Evolutionary conservation across 179 eudicot genomes (phyloP).

Genomic region (Camellia oleifera): DNA sequence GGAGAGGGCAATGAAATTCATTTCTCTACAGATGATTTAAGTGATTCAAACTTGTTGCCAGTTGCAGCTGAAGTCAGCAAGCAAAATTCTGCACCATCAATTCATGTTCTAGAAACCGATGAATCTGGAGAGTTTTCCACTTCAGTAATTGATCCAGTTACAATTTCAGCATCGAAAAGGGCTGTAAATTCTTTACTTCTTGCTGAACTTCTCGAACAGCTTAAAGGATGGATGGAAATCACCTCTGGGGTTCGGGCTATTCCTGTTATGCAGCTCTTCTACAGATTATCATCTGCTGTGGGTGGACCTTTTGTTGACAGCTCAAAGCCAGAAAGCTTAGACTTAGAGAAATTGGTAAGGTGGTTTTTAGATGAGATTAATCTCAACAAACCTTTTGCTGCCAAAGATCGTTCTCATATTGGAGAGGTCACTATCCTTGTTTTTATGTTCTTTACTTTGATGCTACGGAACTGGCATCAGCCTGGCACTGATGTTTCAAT

Average conservation of each 20-base stretch:
- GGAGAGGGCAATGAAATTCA: constrained; percentile 88
- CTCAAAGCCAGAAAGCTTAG: constrained; percentile 70
- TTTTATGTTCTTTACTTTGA: constrained; percentile 96
- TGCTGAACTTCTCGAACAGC: constrained; percentile 77
- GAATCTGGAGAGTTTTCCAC: constrained; percentile 79
- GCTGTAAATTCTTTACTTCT: constrained; percentile 91
- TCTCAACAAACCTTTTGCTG: constrained; percentile 66
- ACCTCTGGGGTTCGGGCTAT: constrained; percentile 86
- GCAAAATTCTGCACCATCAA: constrained; percentile 68
- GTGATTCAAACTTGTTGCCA: constrained; percentile 59
- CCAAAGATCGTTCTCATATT: constrained; percentile 65
- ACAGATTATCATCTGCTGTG: constrained; percentile 88
- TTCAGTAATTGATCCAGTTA: constrained; percentile 75
- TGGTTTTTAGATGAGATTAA: constrained; percentile 95
- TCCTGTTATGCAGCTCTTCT: constrained; percentile 97
- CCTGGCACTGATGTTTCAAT: constrained; percentile 79
- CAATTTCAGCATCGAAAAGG: constrained; percentile 95
- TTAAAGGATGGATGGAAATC: constrained; percentile 96
- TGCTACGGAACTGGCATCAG: constrained; percentile 99
- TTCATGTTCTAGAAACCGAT: constrained; percentile 80
- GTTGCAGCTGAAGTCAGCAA: constrained; percentile 46
- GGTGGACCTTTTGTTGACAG: constrained; percentile 97
- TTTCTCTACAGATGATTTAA: constrained; percentile 61
- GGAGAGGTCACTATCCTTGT: constrained; percentile 93
- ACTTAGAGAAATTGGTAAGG: constrained; percentile 80